Conservation (phyloP, 306 rosid genomes). For the Neltuma alba region DNA sequence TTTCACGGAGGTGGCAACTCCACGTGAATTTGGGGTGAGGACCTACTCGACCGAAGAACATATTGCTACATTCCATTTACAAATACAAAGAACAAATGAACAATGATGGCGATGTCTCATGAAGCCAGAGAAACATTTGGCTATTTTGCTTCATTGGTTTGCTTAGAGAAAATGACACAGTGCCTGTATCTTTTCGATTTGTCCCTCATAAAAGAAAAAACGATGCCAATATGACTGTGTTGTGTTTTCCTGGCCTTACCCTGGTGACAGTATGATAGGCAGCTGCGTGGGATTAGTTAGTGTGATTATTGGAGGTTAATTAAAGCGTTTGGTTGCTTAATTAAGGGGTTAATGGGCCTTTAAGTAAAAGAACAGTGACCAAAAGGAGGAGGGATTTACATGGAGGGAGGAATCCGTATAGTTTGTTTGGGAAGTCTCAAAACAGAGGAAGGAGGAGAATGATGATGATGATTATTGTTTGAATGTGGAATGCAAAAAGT, state of each 20-base stretch:
- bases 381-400: neutral
- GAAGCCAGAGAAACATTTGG: neutral
- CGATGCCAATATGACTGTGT: neutral
- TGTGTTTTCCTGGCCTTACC: too few relatives aligned
- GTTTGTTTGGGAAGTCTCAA: constrained; percentile 31
- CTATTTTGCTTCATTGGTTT: neutral
- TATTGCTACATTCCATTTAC: constrained; percentile 1
- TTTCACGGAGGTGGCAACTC: constrained; percentile 6
- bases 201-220: neutral
- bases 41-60: neutral
- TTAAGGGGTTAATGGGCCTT: neutral
- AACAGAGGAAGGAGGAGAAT: neutral
- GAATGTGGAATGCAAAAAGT: constrained; percentile 34
- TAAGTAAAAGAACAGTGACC: neutral
- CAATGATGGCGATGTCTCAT: neutral
- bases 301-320: neutral
- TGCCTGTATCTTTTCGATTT: neutral
- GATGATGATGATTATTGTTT: constrained; percentile 15
- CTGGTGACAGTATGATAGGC: too few relatives aligned
- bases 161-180: neutral
- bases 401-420: neutral
- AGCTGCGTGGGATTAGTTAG: constrained; percentile 6
- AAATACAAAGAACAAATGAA: neutral
- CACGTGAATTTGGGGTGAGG: neutral
- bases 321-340: neutral